phyloP scores from a whole-genome alignment of 2,329 filamentous ascomycete species.

The Metarhizium sp. region DNA sequence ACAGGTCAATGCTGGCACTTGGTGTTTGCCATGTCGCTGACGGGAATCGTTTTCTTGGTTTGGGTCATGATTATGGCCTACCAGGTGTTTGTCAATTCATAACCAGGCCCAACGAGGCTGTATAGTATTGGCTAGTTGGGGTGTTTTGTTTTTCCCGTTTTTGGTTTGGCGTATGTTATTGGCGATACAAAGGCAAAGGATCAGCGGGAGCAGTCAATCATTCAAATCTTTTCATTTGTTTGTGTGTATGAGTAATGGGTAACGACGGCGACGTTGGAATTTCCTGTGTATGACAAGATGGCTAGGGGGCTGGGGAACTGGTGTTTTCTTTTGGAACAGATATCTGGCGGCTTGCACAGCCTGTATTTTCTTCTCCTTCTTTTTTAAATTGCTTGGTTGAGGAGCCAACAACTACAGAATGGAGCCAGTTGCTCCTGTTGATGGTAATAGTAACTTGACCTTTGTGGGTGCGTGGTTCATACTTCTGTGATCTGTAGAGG shows the following conservation, averaged over 20 bases:
- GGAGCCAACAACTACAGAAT: background rate
- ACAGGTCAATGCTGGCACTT: slow-evolving; percentile 54
- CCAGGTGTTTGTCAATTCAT: slow-evolving; percentile 47
- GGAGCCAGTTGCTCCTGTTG: background rate
- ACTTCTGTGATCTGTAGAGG: too few species aligned
- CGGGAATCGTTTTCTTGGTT: slow-evolving; percentile 50
- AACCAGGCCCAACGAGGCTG: background rate
- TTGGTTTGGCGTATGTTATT: background rate
- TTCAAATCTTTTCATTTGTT: background rate
- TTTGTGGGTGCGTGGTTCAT: too few species aligned
- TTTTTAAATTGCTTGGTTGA: background rate
- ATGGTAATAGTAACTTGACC: too few species aligned
- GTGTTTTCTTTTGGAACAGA: background rate
- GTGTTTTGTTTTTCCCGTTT: background rate
- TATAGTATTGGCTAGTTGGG: background rate
- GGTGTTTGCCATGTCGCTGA: slow-evolving; percentile 52
- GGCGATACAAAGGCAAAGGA: background rate
- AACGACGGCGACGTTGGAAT: background rate
- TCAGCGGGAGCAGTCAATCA: background rate
- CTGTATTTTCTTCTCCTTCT: background rate
- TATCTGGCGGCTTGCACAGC: background rate
- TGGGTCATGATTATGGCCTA: slow-evolving; percentile 63
- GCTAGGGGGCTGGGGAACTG: background rate
- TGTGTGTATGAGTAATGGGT: background rate
- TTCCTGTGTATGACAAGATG: background rate